These are phyloP conservation scores for Eimeria sp. DNA, from an alignment of 169 alveolate genomes.

Conservation along the genomic window DNA sequence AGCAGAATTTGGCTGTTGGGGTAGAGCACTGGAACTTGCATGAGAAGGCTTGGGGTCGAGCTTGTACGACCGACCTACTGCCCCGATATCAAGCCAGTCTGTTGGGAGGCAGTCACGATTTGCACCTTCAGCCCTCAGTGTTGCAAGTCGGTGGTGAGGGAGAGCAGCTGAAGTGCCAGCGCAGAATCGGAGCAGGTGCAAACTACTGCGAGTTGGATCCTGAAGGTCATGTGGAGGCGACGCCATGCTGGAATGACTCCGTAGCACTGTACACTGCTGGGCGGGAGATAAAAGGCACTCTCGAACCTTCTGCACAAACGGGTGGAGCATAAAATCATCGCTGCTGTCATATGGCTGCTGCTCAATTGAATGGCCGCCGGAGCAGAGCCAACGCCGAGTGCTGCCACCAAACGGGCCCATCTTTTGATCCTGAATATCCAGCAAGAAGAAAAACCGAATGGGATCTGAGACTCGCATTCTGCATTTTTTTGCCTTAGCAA, in stretches of 20 bases:
- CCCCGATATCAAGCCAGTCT: slow-evolving; percentile 52
- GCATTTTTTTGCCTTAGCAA: background rate
- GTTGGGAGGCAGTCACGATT: slow-evolving; percentile 57
- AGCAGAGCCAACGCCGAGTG: slow-evolving; percentile 1
- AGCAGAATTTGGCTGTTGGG: background rate
- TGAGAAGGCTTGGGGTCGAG: slow-evolving; percentile 39
- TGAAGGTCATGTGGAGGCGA: background rate
- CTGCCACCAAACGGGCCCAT: slow-evolving; percentile 15
- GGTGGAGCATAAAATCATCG: slow-evolving; percentile 68
- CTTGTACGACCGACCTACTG: slow-evolving; percentile 47
- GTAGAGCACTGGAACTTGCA: slow-evolving; percentile 6
- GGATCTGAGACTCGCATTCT: background rate
- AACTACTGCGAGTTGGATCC: background rate
- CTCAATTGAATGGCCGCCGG: slow-evolving; percentile 48
- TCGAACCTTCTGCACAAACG: slow-evolving; percentile 59
- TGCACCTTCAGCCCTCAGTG: slow-evolving; percentile 60
- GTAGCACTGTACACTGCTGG: slow-evolving; percentile 36
- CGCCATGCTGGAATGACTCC: background rate
- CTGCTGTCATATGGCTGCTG: slow-evolving; percentile 74
- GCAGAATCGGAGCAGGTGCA: slow-evolving; percentile 61
- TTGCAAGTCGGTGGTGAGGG: slow-evolving; percentile 71
- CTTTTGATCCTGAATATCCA: slow-evolving; percentile 27
- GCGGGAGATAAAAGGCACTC: slow-evolving; percentile 55
- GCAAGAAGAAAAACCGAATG: background rate
- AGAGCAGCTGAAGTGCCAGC: slow-evolving; percentile 72